Base-by-base conservation (phyloP, 441 rosid genomes). In the Croton setiger region DNA sequence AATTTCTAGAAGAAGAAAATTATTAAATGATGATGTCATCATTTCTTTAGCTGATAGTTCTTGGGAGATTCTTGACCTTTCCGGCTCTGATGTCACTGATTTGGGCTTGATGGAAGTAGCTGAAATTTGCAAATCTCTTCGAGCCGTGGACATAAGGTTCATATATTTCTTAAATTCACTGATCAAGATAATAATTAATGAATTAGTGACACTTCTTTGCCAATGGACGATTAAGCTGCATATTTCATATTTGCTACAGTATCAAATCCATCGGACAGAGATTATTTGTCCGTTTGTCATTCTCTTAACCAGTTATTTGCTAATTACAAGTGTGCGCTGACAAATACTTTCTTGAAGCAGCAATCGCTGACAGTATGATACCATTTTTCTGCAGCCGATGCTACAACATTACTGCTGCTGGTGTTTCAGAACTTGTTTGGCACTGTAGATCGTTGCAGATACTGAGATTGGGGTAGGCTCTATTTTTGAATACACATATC, bases 131-230 rank as follows among this genome's bases (percentile, higher is more conserved):
- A 83, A 73, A 66, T 84, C 78, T 74, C 85, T 94, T 67, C 81
- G 84, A 67, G 93, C 98, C 67, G 82, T 88, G 59, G 98, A 94
- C 81, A 87, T 87, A 77, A 94, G 98, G 98, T 89, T 79, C 4
- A 51, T 1, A 44, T 54, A n/a, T 56, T 48, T 39, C 43, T 62
- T 31, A 41, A 54, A n/a, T 35, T 31, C 21, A 64, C 8, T 41
- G 54, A 63, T 56, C 20, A 49, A 33, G 9, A 12, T 2, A 62
- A 11, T 15, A 37, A 18, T 48, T 33, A 23, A 54, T 6, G 36
- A 72, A 10, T 21, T 15, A 57, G 14, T 9, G 17, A 23, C 37
- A 5, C 9, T 59, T 58, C 45, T 18, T 37, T 58, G 49, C 31
- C 7, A 36, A 14, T 63, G 33, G 54, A 39, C 60, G 53, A 36